These are phyloP conservation scores for Gomphus bonarii DNA, from an alignment of 1,284 basidiomycete species.

Conservation along the genomic window DNA sequence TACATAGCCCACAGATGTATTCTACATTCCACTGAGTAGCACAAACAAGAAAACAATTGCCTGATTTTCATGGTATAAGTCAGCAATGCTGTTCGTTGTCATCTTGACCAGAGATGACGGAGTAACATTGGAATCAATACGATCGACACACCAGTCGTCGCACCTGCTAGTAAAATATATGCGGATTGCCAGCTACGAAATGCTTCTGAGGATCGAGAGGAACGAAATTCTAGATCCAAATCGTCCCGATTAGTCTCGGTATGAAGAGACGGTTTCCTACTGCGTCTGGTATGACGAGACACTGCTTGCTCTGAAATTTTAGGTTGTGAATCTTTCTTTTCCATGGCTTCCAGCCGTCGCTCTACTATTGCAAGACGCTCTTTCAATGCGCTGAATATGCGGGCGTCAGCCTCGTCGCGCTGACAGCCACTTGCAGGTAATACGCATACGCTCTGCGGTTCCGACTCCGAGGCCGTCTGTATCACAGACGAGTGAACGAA, in stretches of 20 bases:
- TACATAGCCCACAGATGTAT: neutral
- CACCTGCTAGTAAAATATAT: constrained; percentile 4
- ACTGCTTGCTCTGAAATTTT: neutral
- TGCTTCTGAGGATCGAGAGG: neutral
- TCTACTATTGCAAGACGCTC: constrained; percentile 6
- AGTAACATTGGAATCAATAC: constrained; percentile 3
- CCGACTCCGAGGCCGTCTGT: neutral
- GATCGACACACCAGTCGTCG: constrained; percentile 6
- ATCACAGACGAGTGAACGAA: neutral
- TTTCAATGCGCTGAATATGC: neutral
- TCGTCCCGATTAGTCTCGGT: neutral
- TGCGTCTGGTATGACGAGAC: neutral
- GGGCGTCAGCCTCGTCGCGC: neutral
- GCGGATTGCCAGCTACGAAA: constrained; percentile 2
- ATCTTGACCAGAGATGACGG: constrained; percentile 7
- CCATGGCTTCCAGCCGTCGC: constrained; percentile 1
- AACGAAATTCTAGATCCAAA: neutral
- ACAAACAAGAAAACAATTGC: neutral
- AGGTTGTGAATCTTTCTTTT: neutral
- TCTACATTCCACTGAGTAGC: neutral
- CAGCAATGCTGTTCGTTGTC: neutral
- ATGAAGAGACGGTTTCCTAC: neutral
- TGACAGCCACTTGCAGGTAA: neutral
- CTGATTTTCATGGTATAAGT: neutral
- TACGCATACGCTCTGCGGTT: neutral